A percentile compares a stretch with the other conserved stretches of the same genome.
phyloP scores from a whole-genome alignment of 176 grass and related monocot species.

The Hsuehochloa calcarea region DNA sequence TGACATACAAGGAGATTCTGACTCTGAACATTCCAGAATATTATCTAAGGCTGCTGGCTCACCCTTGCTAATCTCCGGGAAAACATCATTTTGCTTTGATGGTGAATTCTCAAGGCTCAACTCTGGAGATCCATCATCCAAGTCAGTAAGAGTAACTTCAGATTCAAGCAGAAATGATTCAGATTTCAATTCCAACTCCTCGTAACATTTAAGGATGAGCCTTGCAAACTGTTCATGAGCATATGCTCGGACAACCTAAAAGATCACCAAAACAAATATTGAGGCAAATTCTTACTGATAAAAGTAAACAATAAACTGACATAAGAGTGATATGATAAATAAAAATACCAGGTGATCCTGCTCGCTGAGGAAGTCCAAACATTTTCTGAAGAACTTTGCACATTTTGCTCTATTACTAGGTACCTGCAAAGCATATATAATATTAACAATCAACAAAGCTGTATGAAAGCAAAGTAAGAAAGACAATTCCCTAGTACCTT shows the following conservation, averaged over 20 bases:
- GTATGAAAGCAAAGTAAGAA: conserved; percentile 1
- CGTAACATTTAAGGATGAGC: conserved; percentile 86
- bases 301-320: background rate
- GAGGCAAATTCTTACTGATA: background rate
- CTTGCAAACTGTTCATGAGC: conserved; percentile 98
- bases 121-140: conserved; percentile 76
- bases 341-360: conserved; percentile 91
- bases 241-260: conserved; percentile 84
- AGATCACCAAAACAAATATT: background rate
- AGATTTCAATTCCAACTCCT: conserved; percentile 86
- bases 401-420: conserved; percentile 84
- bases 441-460: conserved; percentile 11
- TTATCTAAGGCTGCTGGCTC: conserved; percentile 21
- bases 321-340: conserved; percentile 5
- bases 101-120: conserved; percentile 61
- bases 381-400: conserved; percentile 92
- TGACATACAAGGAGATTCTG: conserved; percentile 23
- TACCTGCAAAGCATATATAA: conserved; percentile 53
- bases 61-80: conserved; percentile 34
- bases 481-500: conserved; percentile 54
- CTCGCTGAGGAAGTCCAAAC: conserved; percentile 88
- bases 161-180: conserved; percentile 86
- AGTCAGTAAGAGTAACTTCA: conserved; percentile 84
- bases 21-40: conserved; percentile 38
- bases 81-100: conserved; percentile 45